A percentile compares a stretch with the other conserved stretches of the same genome.
Conservation (phyloP, 495 filamentous ascomycete genomes). For the Staphylotrichum longicolle region DNA sequence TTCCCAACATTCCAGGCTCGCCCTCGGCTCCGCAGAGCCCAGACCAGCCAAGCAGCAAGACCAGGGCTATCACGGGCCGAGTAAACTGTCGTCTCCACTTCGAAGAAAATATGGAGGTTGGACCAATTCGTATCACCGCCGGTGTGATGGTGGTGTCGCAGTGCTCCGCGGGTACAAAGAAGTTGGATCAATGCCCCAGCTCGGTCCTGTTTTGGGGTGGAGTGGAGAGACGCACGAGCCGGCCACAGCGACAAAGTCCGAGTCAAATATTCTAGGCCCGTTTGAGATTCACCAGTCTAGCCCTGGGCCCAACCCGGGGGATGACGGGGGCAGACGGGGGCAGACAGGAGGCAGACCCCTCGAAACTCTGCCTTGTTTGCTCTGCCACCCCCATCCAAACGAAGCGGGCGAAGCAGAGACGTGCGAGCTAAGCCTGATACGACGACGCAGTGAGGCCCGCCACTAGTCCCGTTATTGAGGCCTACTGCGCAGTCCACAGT, state of each 20-base stretch:
- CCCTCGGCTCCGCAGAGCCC: background rate
- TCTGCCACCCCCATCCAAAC: background rate
- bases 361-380: background rate
- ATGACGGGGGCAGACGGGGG: background rate
- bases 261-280: slow-evolving; percentile 10
- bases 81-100: background rate
- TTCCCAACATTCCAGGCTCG: background rate
- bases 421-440: too few species aligned
- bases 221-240: background rate
- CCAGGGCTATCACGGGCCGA: background rate
- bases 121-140: slow-evolving; percentile 4
- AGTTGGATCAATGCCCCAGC: background rate
- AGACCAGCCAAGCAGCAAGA: background rate
- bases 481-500: too few species aligned
- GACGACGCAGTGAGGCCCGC: too few species aligned
- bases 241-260: background rate
- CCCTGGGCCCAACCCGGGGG: too few species aligned
- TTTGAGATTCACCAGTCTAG: background rate
- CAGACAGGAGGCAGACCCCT: background rate
- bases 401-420: background rate
- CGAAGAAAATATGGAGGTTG: background rate
- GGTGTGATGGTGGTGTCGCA: slow-evolving; percentile 1
- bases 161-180: background rate
- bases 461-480: too few species aligned
- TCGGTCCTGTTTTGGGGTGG: background rate